These are phyloP conservation scores for Boletus insuetus DNA, from an alignment of 768 basidiomycete species.

Conservation along the genomic window DNA sequence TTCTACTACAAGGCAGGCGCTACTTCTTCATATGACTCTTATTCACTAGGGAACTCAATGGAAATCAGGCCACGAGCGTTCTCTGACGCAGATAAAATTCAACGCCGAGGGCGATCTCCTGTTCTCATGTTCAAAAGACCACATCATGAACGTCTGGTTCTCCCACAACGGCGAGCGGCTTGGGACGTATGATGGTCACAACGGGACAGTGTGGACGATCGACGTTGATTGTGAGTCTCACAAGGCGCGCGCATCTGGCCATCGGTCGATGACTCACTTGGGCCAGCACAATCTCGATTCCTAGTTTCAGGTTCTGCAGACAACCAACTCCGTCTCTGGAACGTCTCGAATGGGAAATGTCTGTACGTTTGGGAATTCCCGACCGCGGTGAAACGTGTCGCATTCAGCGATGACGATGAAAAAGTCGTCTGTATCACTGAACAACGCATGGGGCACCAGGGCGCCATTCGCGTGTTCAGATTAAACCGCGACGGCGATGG, in stretches of 20 bases:
- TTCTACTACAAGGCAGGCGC: slow-evolving; percentile 60
- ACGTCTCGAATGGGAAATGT: slow-evolving; percentile 85
- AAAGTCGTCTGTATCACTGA: slow-evolving; percentile 93
- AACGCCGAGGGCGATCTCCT: slow-evolving; percentile 95
- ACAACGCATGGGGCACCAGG: slow-evolving; percentile 92
- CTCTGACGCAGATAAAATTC: slow-evolving; percentile 96
- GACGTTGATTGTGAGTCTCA: slow-evolving; percentile 84
- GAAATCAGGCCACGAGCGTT: slow-evolving; percentile 86
- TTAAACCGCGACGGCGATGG: slow-evolving; percentile 84
- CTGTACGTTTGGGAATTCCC: slow-evolving; percentile 97
- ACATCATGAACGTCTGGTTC: slow-evolving; percentile 94
- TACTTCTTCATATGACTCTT: neutral
- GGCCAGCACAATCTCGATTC: slow-evolving; percentile 74
- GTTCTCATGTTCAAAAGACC: slow-evolving; percentile 95
- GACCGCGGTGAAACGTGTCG: slow-evolving; percentile 94
- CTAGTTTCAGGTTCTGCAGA: slow-evolving; percentile 93
- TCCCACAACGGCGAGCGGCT: slow-evolving; percentile 96
- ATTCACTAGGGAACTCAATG: slow-evolving; percentile 10
- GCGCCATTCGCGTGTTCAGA: slow-evolving; percentile 86
- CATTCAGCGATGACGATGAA: slow-evolving; percentile 83
- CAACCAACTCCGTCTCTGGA: slow-evolving; percentile 90
- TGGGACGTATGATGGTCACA: slow-evolving; percentile 95
- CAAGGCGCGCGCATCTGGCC: neutral
- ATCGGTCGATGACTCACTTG: neutral
- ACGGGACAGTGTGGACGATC: slow-evolving; percentile 95